These are phyloP conservation scores for Elymus sibiricus DNA, from an alignment of 176 grass and related monocot species.

Conservation along the genomic window DNA sequence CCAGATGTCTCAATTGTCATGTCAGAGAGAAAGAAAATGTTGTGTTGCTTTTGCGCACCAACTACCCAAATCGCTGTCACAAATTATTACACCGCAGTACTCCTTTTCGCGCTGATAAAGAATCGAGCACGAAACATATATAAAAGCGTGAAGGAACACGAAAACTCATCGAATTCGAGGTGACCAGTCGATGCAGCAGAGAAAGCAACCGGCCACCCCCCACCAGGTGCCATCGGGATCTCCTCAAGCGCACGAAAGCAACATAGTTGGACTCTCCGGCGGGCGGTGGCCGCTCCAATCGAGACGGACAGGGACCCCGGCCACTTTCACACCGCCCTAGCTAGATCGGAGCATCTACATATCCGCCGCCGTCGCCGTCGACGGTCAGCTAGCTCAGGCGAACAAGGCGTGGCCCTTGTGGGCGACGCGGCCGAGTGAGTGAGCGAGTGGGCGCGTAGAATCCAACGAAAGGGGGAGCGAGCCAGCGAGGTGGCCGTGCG, in stretches of 20 bases:
- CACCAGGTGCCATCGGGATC: neutral
- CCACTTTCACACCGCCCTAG: neutral
- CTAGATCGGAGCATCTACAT: neutral
- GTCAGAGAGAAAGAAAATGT: neutral
- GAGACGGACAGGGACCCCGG: conserved; percentile 8
- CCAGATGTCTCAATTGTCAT: neutral
- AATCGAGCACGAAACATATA: neutral
- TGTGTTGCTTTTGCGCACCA: neutral
- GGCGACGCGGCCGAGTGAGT: neutral
- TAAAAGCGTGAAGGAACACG: neutral
- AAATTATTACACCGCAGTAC: neutral
- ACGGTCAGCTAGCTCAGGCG: neutral
- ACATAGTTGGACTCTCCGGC: neutral
- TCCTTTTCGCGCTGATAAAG: neutral
- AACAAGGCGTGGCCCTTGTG: neutral
- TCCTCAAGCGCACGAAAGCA: neutral
- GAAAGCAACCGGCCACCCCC: neutral
- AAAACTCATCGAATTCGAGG: neutral
- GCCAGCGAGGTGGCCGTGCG: no score
- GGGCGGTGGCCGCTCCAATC: neutral
- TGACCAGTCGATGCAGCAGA: neutral
- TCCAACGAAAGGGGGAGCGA: neutral
- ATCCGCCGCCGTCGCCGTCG: neutral
- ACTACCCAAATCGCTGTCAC: neutral
- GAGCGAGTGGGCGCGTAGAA: neutral